These are phyloP conservation scores for Scheffersomyces titani DNA, from an alignment of 1,139 yeast genomes.

Conservation along the genomic window DNA sequence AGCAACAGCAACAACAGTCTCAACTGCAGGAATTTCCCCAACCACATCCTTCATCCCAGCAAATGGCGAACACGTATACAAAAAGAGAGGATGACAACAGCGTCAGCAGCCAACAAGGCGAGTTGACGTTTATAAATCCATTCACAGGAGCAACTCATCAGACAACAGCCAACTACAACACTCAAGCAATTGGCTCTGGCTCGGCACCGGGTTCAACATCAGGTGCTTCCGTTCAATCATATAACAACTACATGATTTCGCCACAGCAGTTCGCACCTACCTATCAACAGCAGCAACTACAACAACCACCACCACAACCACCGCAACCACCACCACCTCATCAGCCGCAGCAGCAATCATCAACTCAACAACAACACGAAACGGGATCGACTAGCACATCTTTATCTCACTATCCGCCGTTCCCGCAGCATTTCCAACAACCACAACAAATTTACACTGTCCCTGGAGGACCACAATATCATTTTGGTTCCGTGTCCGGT, in stretches of 20 bases:
- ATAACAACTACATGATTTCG: conserved; percentile 8
- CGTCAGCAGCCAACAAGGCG: conserved; percentile 2
- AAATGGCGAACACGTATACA: neutral
- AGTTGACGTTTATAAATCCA: conserved; percentile 12
- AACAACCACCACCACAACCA: conserved; percentile 4
- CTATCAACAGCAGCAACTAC: conserved; percentile 5
- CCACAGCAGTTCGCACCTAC: conserved; percentile 12
- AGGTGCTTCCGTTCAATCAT: conserved; percentile 7
- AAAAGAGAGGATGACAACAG: neutral
- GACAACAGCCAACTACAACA: conserved; percentile 6
- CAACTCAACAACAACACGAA: conserved; percentile 5
- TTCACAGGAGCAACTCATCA: conserved; percentile 14
- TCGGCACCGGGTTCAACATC: conserved; percentile 3
- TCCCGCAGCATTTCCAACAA: conserved; percentile 11
- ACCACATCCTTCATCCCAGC: neutral
- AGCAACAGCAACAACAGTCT: conserved; percentile 6
- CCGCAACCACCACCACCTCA: conserved; percentile 5
- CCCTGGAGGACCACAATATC: conserved; percentile 6
- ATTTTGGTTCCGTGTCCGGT: conserved; percentile 6
- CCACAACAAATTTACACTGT: conserved; percentile 8
- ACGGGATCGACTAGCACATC: neutral
- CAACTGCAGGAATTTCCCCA: conserved; percentile 2
- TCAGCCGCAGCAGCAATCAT: conserved; percentile 7
- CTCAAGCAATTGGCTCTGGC: neutral
- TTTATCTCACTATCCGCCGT: conserved; percentile 5